phyloP scores from a whole-genome alignment of 1,284 basidiomycete species.

The Puccinia hordei region DNA sequence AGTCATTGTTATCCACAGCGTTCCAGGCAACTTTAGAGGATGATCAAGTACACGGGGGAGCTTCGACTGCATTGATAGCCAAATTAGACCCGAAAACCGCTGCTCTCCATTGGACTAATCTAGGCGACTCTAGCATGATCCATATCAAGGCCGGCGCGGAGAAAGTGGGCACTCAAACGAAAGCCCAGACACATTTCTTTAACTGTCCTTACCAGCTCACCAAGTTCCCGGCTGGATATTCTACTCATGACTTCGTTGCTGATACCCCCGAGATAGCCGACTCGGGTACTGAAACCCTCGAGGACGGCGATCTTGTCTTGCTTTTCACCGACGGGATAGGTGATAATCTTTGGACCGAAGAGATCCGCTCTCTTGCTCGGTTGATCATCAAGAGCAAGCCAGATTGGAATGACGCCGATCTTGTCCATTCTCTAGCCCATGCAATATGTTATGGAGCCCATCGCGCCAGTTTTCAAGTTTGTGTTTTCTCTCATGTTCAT shows the following conservation, averaged over 20 bases:
- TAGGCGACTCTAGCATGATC: constrained; percentile 41
- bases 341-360: constrained; percentile 44
- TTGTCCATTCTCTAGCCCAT: constrained; percentile 4
- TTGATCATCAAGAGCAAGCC: not conserved
- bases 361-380: constrained; percentile 8
- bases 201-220: constrained; percentile 50
- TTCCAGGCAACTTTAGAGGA: constrained; percentile 33
- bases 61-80: constrained; percentile 43
- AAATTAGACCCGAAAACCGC: constrained; percentile 17
- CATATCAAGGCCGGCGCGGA: not conserved
- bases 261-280: constrained; percentile 39
- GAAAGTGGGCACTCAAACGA: constrained; percentile 1
- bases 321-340: constrained; percentile 41
- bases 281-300: not conserved
- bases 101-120: constrained; percentile 15
- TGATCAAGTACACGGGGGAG: constrained; percentile 16
- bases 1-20: constrained; percentile 8
- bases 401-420: constrained; percentile 1
- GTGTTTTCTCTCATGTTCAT: not conserved
- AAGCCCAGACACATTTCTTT: constrained; percentile 45
- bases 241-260: not conserved
- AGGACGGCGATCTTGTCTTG: constrained; percentile 43
- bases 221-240: constrained; percentile 22
- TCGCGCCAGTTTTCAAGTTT: constrained; percentile 35
- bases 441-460: constrained; percentile 14